Evolutionary conservation across 345 rosid genomes (phyloP), one percentile per base, ranked within the genome.

Genomic region (Triadica sebifera): DNA sequence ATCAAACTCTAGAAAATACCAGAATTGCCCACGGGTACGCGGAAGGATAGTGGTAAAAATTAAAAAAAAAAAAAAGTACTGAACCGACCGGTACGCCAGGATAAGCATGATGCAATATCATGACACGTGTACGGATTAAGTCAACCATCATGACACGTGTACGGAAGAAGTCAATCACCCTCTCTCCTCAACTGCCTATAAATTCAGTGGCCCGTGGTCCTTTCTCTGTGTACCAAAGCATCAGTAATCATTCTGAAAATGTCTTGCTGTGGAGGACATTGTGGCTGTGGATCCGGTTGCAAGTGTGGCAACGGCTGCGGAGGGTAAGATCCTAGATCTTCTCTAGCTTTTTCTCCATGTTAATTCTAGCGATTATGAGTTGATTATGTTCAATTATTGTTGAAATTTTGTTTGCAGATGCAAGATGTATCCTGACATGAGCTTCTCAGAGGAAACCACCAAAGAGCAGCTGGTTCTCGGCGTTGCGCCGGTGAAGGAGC

Each of bases 351-450:
- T 22, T 15, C 6, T 43, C 12, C 22, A 43, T 43, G 47, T 10
- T 0, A 3, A 43, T 43, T 5, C 8, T 43, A 43, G 19, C 24
- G 3, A 29, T 29, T 29, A 29, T 29, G 34, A 1, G 34, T 29
- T 29, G 34, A 29, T 29, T 29, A 29, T n/a, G n/a, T 29, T 29
- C 2, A 2, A 29, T 29, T 29, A 29, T 29, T 63, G 13, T 7
- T 4, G 22, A 22, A 57, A 47, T 19, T 61, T 16, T 5, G 38
- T 39, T 68, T 78, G 80, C 81, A 93, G 93, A 17, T 88, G 97
- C 91, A 90, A 89, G 87, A 91, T 85, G 94, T 83, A 80, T 81
- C 85, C 96, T 9, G 94, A 91, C 80, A 39, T 89, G 86, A 65
- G 81, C 78, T 56, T 8, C 51, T 75, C 81, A 22, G 95, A 95